A percentile compares a stretch with the other conserved stretches of the same genome.
These are phyloP conservation scores for Vigna reflexopilosa DNA, from an alignment of 306 rosid genomes.

Conservation along the genomic window DNA sequence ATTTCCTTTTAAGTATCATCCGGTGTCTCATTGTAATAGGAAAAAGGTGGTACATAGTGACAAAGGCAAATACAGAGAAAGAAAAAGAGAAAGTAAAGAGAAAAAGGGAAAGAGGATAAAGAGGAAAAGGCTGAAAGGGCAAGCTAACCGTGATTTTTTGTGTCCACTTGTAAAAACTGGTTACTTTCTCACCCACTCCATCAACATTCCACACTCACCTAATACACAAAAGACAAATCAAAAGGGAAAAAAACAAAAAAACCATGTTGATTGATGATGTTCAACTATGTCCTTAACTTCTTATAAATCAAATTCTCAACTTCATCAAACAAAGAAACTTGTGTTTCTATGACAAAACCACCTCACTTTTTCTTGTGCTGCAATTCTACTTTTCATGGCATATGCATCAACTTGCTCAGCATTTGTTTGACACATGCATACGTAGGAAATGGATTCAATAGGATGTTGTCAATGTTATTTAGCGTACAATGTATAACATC, in stretches of 20 bases:
- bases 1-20: neutral
- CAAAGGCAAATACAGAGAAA: constrained; percentile 37
- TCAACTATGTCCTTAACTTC: neutral
- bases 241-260: neutral
- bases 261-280: constrained; percentile 14
- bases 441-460: neutral
- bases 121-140: constrained; percentile 21
- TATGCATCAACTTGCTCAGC: neutral
- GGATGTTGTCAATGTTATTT: neutral
- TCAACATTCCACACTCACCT: constrained; percentile 37
- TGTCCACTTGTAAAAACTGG: constrained; percentile 33
- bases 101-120: constrained; percentile 34
- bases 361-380: constrained; percentile 24
- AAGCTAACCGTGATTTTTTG: constrained; percentile 45
- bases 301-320: constrained; percentile 28
- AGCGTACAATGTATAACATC: neutral
- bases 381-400: constrained; percentile 6
- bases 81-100: constrained; percentile 25
- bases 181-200: constrained; percentile 53
- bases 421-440: constrained; percentile 15
- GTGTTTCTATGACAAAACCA: constrained; percentile 18
- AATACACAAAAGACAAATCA: constrained; percentile 31
- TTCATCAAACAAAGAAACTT: constrained; percentile 16
- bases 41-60: constrained; percentile 13
- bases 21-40: neutral